These are phyloP conservation scores for Amanita polypyramis DNA, from an alignment of 768 basidiomycete species.

Conservation along the genomic window DNA sequence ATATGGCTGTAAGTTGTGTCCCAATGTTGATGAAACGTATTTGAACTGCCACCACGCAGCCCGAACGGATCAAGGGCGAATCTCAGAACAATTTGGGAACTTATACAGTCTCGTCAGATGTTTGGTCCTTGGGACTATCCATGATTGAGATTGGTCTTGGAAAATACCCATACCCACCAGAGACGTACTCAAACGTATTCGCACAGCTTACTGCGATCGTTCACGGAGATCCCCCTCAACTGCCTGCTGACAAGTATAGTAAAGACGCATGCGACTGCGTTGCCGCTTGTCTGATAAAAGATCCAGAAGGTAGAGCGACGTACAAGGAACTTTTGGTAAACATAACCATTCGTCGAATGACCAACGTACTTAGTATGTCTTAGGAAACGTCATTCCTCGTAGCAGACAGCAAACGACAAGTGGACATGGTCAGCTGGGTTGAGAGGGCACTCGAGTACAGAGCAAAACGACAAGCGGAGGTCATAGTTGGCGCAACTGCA, in stretches of 20 bases:
- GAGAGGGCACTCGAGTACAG: constrained; percentile 31
- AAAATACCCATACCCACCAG: constrained; percentile 92
- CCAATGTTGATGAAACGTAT: neutral
- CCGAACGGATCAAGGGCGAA: constrained; percentile 94
- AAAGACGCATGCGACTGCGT: constrained; percentile 77
- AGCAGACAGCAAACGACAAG: constrained; percentile 44
- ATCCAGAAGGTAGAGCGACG: constrained; percentile 66
- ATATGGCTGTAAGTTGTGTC: constrained; percentile 78
- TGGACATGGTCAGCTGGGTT: constrained; percentile 87
- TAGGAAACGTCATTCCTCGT: constrained; percentile 75
- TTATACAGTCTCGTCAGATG: constrained; percentile 94
- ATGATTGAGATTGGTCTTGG: constrained; percentile 90
- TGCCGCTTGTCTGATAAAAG: constrained; percentile 67
- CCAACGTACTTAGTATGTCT: neutral
- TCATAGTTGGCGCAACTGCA: neutral
- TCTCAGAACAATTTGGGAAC: constrained; percentile 77
- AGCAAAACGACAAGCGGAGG: constrained; percentile 6
- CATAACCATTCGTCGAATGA: constrained; percentile 8
- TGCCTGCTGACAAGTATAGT: constrained; percentile 64
- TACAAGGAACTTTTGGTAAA: constrained; percentile 74
- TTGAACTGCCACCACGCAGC: constrained; percentile 31
- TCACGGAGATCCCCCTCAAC: constrained; percentile 81
- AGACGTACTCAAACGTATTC: constrained; percentile 95
- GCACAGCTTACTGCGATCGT: constrained; percentile 95
- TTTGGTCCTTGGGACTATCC: constrained; percentile 93